These are phyloP conservation scores for Trichophyton rubrum DNA, from an alignment of 2,329 filamentous ascomycete genomes.

Conservation along the genomic window DNA sequence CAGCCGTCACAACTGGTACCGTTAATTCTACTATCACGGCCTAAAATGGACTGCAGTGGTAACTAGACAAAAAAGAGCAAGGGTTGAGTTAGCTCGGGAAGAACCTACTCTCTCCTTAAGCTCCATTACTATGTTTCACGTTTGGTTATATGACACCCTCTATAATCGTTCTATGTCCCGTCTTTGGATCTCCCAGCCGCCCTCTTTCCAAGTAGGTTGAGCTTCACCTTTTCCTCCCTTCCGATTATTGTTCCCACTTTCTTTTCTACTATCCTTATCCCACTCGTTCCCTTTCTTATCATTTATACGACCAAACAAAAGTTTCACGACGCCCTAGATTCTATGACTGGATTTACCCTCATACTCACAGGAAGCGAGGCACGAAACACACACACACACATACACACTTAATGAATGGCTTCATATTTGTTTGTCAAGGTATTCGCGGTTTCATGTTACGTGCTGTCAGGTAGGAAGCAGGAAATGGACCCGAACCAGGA, in stretches of 20 bases:
- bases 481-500: not conserved
- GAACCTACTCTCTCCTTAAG: not conserved
- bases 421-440: conserved; percentile 27
- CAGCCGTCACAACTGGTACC: conserved; percentile 32
- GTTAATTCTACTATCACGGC: conserved; percentile 21
- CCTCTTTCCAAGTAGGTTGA: conserved; percentile 21
- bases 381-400: conserved; percentile 11
- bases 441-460: conserved; percentile 14
- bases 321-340: conserved; percentile 29
- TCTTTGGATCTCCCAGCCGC: not conserved
- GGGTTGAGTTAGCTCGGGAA: not conserved
- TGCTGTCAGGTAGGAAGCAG: not conserved
- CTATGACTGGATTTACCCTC: conserved; percentile 20
- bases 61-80: not conserved
- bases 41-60: not conserved
- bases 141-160: not conserved
- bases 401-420: conserved; percentile 30
- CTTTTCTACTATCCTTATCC: not conserved
- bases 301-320: conserved; percentile 34
- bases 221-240: conserved; percentile 23
- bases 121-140: not conserved
- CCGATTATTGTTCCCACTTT: conserved; percentile 17
- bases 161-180: not conserved
- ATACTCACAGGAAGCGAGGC: conserved; percentile 14
- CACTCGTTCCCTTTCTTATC: conserved; percentile 10